These are phyloP conservation scores for Sideroxylon spinosum DNA, from an alignment of 179 eudicot species.

Conservation along the genomic window DNA sequence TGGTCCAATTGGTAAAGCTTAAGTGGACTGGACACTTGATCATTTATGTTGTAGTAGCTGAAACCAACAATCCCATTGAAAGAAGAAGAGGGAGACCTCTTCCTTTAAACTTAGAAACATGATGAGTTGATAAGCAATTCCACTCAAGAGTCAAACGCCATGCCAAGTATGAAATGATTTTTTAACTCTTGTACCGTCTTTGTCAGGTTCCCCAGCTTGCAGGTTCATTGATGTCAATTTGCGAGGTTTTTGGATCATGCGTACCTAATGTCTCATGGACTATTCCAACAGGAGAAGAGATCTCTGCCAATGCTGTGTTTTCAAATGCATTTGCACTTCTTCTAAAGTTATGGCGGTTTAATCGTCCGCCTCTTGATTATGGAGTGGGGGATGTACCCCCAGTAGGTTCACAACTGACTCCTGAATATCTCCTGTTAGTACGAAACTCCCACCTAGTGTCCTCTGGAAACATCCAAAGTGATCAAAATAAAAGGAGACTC, in stretches of 20 bases:
- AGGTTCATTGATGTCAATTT: conserved; percentile 87
- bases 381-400: conserved; percentile 95
- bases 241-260: conserved; percentile 92
- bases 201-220: conserved; percentile 91
- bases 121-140: not conserved
- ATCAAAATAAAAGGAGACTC: conserved; percentile 51
- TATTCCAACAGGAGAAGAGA: conserved; percentile 74
- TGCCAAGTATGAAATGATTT: conserved; percentile 4
- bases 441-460: conserved; percentile 75
- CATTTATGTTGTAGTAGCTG: too few species aligned
- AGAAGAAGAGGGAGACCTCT: too few species aligned
- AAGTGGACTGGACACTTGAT: too few species aligned
- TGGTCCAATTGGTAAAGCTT: too few species aligned
- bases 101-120: too few species aligned
- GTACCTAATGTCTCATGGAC: conserved; percentile 75
- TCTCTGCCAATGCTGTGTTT: conserved; percentile 78
- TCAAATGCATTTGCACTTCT: conserved; percentile 92
- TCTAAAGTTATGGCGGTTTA: conserved; percentile 92
- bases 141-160: too few species aligned
- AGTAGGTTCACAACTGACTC: conserved; percentile 89
- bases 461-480: conserved; percentile 50
- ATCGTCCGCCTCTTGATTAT: conserved; percentile 84
- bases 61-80: too few species aligned
- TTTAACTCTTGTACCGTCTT: conserved; percentile 4
- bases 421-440: conserved; percentile 77